Conservation (phyloP, 768 basidiomycete genomes). For the Leucocoprinus birnbaumii region DNA sequence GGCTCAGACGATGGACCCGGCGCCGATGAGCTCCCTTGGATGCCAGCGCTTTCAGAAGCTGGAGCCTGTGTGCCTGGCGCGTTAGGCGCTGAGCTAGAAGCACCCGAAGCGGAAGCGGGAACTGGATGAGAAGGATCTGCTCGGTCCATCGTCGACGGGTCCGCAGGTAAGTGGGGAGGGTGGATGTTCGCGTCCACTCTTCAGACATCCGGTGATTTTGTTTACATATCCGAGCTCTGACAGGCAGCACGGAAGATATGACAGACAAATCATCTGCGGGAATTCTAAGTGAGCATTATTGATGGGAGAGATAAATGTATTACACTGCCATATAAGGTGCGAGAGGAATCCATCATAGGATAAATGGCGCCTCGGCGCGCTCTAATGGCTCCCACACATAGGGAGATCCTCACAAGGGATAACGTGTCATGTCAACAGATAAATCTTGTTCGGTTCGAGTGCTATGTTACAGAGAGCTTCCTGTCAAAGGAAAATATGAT, state of each 20-base stretch:
- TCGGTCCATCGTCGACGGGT: neutral
- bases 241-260: constrained; percentile 3
- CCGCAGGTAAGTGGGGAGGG: neutral
- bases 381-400: no score
- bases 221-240: neutral
- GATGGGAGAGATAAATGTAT: no score
- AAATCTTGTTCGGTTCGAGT: no score
- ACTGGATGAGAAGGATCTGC: neutral
- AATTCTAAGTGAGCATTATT: no score
- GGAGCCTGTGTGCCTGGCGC: neutral
- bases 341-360: no score
- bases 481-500: no score
- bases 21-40: neutral
- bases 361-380: no score
- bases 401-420: no score
- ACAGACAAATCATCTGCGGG: neutral
- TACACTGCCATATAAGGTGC: no score
- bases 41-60: no score
- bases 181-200: neutral
- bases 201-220: neutral
- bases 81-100: neutral
- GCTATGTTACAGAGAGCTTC: no score
- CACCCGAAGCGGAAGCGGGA: neutral
- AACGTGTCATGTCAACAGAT: no score
- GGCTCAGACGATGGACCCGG: neutral